These are phyloP conservation scores for Phytopythium cucurbitacearum DNA, from an alignment of 352 stramenopile species.

Conservation along the genomic window DNA sequence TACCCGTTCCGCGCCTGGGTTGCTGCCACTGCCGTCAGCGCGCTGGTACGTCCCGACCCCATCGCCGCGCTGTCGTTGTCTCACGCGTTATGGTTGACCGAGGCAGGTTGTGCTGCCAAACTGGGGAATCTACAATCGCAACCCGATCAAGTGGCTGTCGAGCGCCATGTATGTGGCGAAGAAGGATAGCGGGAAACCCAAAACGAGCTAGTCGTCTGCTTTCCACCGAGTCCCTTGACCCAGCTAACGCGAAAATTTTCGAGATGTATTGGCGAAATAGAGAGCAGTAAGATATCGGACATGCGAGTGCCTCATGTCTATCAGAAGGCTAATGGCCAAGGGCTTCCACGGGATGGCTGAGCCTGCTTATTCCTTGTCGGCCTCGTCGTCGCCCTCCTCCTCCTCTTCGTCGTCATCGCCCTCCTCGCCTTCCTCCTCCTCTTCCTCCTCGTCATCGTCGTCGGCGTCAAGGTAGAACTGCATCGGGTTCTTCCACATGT, in stretches of 20 bases:
- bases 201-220: slow-evolving; percentile 3
- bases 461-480: slow-evolving; percentile 41
- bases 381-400: slow-evolving; percentile 18
- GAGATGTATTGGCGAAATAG: slow-evolving; percentile 12
- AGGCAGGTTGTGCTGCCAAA: slow-evolving; percentile 68
- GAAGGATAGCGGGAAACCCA: slow-evolving; percentile 11
- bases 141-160: slow-evolving; percentile 77
- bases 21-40: slow-evolving; percentile 45
- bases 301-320: too few species aligned
- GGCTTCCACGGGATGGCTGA: background rate
- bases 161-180: slow-evolving; percentile 77
- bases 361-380: slow-evolving; percentile 24
- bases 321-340: too few species aligned
- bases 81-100: background rate
- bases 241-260: slow-evolving; percentile 12
- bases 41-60: slow-evolving; percentile 33
- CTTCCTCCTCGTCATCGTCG: slow-evolving; percentile 40
- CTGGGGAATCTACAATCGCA: slow-evolving; percentile 82
- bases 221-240: background rate
- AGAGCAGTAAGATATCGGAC: too few species aligned
- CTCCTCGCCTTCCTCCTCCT: slow-evolving; percentile 27
- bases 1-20: slow-evolving; percentile 75
- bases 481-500: slow-evolving; percentile 73
- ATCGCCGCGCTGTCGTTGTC: slow-evolving; percentile 1
- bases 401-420: slow-evolving; percentile 29